Base-by-base conservation (phyloP, 306 rosid species). In the Psophocarpus tetragonolobus region DNA sequence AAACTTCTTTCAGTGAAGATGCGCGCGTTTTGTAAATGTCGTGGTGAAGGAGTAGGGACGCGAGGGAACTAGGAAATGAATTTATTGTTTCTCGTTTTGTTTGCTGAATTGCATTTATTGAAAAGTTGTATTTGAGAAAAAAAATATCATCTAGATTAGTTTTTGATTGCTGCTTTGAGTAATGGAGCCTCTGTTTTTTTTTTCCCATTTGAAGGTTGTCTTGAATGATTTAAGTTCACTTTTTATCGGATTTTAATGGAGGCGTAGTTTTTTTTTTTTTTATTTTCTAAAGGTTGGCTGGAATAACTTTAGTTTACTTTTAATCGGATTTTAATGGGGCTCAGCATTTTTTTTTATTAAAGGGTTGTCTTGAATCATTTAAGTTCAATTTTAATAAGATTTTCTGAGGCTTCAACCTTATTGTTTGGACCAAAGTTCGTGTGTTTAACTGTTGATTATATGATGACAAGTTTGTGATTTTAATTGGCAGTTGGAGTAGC, bases 401-500 rank as follows among this genome's bases (percentile, higher is more conserved):
- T 30, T 30, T 15, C 4, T 5, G 18, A 14, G 67, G 29, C 6
- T 48, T 75, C n/a, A 39, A 24, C 1, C 67, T 20, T 15, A 14
- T 14, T 14, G 51, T 38, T 45, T 50, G 48, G 21, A 15, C 51
- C 53, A 5, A 30, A 4, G 41, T n/a, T n/a, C n/a, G 79, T 29
- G 26, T 68, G 41, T 26, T 4, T n/a, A n/a, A n/a, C n/a, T 41
- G 39, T 64, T 21, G 47, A 38, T 53, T 33, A 7, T 58, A 20
- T 72, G 6, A 29, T 77, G 17, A 0, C 1, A 45, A 33, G 3
- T 73, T 78, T 53, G 51, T 41, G 26, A 13, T 73, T 64, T 73
- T 39, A 36, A 61, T 79, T 54, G 18, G 36, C 79, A 64, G 74
- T 77, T 78, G n/a, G 15, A 32, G 78, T 64, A 33, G 73, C 53